These are phyloP conservation scores for Boletus tomentosulus DNA, from an alignment of 768 basidiomycete genomes.

Conservation along the genomic window DNA sequence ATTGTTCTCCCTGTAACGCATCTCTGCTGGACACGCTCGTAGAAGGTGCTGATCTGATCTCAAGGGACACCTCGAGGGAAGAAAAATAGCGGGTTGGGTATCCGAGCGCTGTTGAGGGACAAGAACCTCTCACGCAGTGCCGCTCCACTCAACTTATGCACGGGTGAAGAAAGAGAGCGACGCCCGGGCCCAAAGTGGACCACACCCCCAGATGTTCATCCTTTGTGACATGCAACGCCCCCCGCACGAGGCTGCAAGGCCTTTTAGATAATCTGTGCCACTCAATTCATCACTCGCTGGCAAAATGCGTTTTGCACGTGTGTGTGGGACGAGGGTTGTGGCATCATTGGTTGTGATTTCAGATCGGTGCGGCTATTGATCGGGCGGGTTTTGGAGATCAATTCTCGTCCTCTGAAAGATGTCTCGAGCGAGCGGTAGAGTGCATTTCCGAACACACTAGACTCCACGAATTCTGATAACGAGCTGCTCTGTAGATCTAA, in stretches of 20 bases:
- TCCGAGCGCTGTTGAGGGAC: background rate
- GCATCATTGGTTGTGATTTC: background rate
- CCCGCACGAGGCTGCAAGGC: slow-evolving; percentile 24
- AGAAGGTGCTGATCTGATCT: background rate
- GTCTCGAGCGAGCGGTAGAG: background rate
- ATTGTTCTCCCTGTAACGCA: slow-evolving; percentile 22
- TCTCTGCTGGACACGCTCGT: slow-evolving; percentile 1
- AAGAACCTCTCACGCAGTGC: background rate
- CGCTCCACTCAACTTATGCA: background rate
- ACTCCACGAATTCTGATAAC: background rate
- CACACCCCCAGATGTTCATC: slow-evolving; percentile 8
- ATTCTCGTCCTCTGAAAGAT: background rate
- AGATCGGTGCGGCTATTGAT: slow-evolving; percentile 12
- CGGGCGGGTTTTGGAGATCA: background rate
- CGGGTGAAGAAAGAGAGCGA: background rate
- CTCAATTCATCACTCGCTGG: slow-evolving; percentile 14
- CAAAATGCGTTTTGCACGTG: slow-evolving; percentile 23
- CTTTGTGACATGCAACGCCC: slow-evolving; percentile 18
- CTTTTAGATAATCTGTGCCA: slow-evolving; percentile 26
- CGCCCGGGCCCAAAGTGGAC: background rate
- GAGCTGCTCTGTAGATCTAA: background rate
- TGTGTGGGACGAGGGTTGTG: slow-evolving; percentile 5
- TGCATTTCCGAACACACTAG: background rate
- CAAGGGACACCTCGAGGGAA: background rate
- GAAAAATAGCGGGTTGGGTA: background rate